Evolutionary conservation across 768 basidiomycete species (phyloP), one percentile per base, ranked within the genome.

Genomic region (Boletus pseudo-olivaceus): DNA sequence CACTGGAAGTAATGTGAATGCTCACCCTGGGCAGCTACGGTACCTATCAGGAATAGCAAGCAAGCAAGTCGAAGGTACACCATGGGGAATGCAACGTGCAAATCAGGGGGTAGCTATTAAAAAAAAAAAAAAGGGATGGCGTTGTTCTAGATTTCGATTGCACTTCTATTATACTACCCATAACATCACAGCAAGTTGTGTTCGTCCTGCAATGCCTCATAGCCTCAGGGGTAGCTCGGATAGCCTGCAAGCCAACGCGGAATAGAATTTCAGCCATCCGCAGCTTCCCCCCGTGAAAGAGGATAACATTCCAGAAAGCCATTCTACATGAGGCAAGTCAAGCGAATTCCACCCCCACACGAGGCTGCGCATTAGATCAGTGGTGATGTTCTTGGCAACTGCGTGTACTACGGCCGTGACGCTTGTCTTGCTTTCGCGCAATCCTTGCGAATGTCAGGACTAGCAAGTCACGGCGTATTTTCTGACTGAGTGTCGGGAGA

Each of bases 1-100:
- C 9, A 41, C 23, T 23, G 23, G 7, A n/a, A 23, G 7, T 10
- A 17, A 39, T 8, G 27, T 5, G 7, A 14, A 30, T 5, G 27
- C 51, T 35, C 14, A 57, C 60, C 43, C 1, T 57, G 60, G 14
- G 59, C 60, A 1, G 55, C 30, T 17, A 27, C 59, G 4, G 30
- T 32, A 5, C 35, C 26, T 2, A 42, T 7, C 20, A 61, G 17
- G 26, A 42, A 49, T 5, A 20, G 11, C 17, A 45, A 37, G 20
- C 9, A 53, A 41, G 47, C 10, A 30, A 30, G 30, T 35, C 9
- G 43, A 45, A 34, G 20, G 23, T 19, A 20, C 27, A 4, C 12
- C 53, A 55, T 49, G 11, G 8, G 33, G 27, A 30, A 27, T 42
- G 11, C 5, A 12, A 20, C 11, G 40, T 23, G 20, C 19, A 15